Evolutionary conservation across 2,329 filamentous ascomycete species (phyloP).

Genomic region (Colletotrichum orbiculare): DNA sequence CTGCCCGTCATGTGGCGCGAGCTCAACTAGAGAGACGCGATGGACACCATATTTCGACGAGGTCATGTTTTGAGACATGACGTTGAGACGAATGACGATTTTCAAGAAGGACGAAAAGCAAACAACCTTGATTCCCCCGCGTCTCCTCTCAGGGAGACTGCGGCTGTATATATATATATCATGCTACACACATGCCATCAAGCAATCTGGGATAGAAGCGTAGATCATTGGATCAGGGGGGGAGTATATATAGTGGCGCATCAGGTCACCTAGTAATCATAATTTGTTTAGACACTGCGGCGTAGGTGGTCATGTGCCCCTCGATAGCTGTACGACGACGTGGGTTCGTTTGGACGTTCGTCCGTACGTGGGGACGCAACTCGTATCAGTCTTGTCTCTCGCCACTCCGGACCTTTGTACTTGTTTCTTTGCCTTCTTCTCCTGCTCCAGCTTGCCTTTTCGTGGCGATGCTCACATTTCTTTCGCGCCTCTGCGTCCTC

Average conservation of each 20-base stretch:
- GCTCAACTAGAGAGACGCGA: conserved; percentile 46
- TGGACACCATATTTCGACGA: not conserved
- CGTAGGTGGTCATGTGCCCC: no score
- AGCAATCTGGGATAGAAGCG: conserved; percentile 18
- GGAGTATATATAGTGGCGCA: conserved; percentile 15
- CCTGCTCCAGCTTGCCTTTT: no score
- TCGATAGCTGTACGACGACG: no score
- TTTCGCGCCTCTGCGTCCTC: no score
- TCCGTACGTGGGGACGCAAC: no score
- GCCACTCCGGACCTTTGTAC: no score
- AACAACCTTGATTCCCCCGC: not conserved
- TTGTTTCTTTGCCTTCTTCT: no score
- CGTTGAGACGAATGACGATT: conserved; percentile 29
- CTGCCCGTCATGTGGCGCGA: conserved; percentile 84
- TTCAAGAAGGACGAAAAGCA: conserved; percentile 7
- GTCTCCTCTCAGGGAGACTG: conserved; percentile 18
- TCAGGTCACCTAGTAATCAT: conserved; percentile 23
- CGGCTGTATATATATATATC: conserved; percentile 28
- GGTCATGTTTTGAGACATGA: conserved; percentile 24
- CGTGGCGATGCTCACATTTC: no score
- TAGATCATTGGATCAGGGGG: conserved; percentile 30
- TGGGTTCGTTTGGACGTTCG: no score
- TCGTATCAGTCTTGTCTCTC: no score
- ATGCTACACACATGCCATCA: conserved; percentile 11
- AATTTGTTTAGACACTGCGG: conserved; percentile 7